Base-by-base conservation (phyloP, 176 grass and related monocot genomes). In the Oryza rufipogon region DNA sequence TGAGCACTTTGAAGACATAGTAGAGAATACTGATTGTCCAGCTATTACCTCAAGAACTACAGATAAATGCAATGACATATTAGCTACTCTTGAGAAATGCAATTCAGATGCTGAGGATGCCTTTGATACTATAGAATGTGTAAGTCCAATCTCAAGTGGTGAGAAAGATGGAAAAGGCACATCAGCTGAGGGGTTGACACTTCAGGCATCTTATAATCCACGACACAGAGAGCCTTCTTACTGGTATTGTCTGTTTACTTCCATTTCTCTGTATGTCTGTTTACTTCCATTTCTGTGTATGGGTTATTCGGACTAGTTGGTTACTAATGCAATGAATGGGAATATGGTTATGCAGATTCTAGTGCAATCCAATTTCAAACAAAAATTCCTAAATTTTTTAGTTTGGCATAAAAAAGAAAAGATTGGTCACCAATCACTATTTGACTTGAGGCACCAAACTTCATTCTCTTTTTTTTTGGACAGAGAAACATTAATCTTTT, bases 1-100 rank as follows among this genome's bases (percentile, higher is more conserved):
- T 71, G 96, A 98, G 81, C 96, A 98, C 85, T 98, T 98, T 80
- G 78, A 95, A 51, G 96, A 95, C 79, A 92, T 95, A 78, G 47
- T 90, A 56, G 96, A 94, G 76, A 86, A 16, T 23, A 47, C 65
- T 16, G 90, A 95, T 38, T 86, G 87, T 46, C 74, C 82, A 20
- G 34, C 77, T 82, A 71, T 72, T 66, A 64, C 54, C 41, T 80
- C 52, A 63, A 76, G 49, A 86, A 90, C 76, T 45, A 71, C 73
- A 76, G 79, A 72, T 73, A 52, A 74, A 68, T 52, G 77, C 74
- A 56, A 68, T 89, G 60, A 41, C 56, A 73, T 52, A 78, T 58
- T 70, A 66, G 61, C 60, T 64, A 61, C 49, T 74, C 48, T 81
- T 74, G 70, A 87, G 36, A 86, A 87, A 83, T 32, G 68, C 74